Conservation (phyloP, 352 stramenopile genomes). For the Pythium rishiriense region DNA sequence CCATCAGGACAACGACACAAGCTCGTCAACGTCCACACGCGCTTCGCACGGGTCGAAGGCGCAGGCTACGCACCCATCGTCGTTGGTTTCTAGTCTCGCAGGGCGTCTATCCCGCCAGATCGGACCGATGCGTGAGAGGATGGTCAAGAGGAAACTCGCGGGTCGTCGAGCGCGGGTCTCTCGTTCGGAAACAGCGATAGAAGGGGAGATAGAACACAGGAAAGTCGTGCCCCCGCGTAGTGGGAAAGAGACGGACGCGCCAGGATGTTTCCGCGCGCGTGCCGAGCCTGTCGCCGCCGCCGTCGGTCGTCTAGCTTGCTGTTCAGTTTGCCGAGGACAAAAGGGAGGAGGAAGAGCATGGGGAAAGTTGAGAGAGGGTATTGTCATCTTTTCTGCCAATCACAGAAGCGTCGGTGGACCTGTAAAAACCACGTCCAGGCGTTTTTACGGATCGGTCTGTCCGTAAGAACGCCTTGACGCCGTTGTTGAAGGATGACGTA, state of each 20-base stretch:
- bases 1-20: neutral
- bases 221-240: too few species aligned
- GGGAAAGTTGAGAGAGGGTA: neutral
- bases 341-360: neutral
- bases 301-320: slow-evolving; percentile 5
- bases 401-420: neutral
- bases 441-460: neutral
- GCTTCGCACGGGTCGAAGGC: too few species aligned
- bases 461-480: neutral
- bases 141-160: too few species aligned
- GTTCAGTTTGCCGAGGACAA: neutral
- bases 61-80: slow-evolving; percentile 8
- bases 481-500: neutral
- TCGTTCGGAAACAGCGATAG: too few species aligned
- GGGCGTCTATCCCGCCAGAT: neutral
- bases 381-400: slow-evolving; percentile 7
- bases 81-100: neutral
- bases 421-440: neutral
- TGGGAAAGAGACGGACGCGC: too few species aligned
- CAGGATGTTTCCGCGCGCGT: neutral
- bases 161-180: too few species aligned
- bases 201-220: too few species aligned
- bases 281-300: neutral
- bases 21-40: too few species aligned
- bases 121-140: too few species aligned